These are phyloP conservation scores for Pseudozyma sp. DNA, from an alignment of 1,284 basidiomycete genomes.

Conservation along the genomic window DNA sequence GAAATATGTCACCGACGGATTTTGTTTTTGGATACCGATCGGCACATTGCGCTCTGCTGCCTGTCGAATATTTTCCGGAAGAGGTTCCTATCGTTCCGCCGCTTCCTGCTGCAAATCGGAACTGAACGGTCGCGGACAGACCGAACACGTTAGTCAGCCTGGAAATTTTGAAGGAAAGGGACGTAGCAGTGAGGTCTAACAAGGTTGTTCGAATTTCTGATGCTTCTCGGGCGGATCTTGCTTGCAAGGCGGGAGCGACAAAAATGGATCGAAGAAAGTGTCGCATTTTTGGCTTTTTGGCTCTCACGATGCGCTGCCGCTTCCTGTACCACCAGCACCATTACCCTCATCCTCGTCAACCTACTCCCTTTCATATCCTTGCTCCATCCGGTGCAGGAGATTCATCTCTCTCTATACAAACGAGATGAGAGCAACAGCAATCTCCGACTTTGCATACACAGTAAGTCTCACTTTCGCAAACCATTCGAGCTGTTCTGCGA, in stretches of 20 bases:
- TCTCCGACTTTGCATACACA: conserved; percentile 37
- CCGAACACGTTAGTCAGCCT: conserved; percentile 4
- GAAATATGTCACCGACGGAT: background rate
- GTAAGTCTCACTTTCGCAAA: conserved; percentile 15
- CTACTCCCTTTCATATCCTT: background rate
- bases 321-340: background rate
- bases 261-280: background rate
- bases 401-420: background rate
- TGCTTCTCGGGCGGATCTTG: background rate
- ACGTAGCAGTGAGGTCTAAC: too few species aligned
- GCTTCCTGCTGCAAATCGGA: background rate
- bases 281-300: too few species aligned
- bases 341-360: conserved; percentile 6
- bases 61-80: background rate
- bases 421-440: conserved; percentile 49
- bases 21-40: conserved; percentile 2
- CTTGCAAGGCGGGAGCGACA: background rate
- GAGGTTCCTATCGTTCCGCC: too few species aligned
- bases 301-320: too few species aligned
- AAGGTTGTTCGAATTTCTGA: too few species aligned
- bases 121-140: background rate
- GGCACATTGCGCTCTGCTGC: conserved; percentile 28
- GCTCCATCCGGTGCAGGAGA: background rate
- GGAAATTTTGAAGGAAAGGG: too few species aligned
- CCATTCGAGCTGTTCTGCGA: too few species aligned